Percentiles rank a stretch among this genome's conserved stretches.
phyloP scores from a whole-genome alignment of 2,329 filamentous ascomycete genomes.

The Trichoderma sp. region DNA sequence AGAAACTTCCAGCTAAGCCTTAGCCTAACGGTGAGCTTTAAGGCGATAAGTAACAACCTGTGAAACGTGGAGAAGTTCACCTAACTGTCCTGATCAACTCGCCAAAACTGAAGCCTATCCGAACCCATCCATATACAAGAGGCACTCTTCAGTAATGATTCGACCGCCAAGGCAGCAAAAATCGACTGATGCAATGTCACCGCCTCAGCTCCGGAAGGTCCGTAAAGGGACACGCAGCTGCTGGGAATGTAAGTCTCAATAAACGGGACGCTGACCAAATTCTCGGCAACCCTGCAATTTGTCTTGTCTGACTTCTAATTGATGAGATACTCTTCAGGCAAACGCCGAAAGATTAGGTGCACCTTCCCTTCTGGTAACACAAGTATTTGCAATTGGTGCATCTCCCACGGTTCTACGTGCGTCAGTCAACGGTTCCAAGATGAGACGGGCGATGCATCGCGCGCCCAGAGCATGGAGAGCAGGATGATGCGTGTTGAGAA shows the following conservation, averaged over 20 bases:
- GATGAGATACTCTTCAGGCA: background rate
- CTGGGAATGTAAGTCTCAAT: constrained; percentile 17
- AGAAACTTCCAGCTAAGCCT: background rate
- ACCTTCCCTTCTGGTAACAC: background rate
- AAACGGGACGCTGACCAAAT: background rate
- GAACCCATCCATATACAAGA: background rate
- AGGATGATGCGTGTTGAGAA: constrained; percentile 8
- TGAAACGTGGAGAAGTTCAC: background rate
- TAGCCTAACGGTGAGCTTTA: background rate
- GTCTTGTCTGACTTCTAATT: background rate
- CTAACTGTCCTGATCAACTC: background rate
- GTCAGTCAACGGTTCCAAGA: constrained; percentile 16
- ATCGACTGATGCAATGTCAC: background rate
- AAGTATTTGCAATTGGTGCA: constrained; percentile 2
- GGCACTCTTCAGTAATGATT: background rate
- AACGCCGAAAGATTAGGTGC: constrained; percentile 19
- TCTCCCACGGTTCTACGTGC: background rate
- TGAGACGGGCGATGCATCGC: background rate
- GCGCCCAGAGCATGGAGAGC: background rate
- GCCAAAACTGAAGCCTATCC: background rate
- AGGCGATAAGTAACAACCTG: background rate
- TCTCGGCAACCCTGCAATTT: background rate
- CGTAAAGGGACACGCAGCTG: constrained; percentile 19
- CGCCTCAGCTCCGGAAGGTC: background rate
- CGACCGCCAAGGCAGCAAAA: background rate